These are phyloP conservation scores for Wickerhamiella infanticola DNA, from an alignment of 1,139 yeast genomes.

Conservation along the genomic window DNA sequence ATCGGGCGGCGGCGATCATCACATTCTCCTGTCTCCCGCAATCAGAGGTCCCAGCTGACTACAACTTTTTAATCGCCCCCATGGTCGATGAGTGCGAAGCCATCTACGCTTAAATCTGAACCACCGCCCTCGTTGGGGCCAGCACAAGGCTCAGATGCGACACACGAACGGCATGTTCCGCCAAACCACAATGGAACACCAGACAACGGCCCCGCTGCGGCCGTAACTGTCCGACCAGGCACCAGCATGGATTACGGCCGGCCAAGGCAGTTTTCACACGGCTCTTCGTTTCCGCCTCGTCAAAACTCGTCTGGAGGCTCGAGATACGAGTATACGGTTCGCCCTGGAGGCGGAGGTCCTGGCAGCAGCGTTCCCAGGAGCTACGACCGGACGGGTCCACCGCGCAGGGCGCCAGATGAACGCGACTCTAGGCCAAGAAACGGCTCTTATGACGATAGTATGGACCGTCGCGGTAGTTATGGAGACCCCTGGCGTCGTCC, in stretches of 20 bases:
- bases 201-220: background rate
- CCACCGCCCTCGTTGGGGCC: background rate
- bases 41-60: background rate
- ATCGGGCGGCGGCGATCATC: too few species aligned
- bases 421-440: conserved; percentile 16
- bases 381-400: background rate
- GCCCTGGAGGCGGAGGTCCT: background rate
- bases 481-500: background rate
- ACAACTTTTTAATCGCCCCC: conserved; percentile 29
- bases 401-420: conserved; percentile 11
- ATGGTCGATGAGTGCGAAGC: conserved; percentile 2
- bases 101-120: background rate
- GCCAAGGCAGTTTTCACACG: background rate
- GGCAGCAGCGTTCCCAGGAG: background rate
- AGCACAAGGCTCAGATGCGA: background rate
- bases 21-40: background rate
- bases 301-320: background rate
- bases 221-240: background rate
- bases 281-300: background rate
- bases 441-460: conserved; percentile 18
- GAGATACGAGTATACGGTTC: background rate
- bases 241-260: background rate
- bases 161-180: background rate
- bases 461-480: conserved; percentile 11
- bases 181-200: background rate